phyloP scores from a whole-genome alignment of 1,139 yeast genomes.

The Entelexis sorbosivorans region DNA sequence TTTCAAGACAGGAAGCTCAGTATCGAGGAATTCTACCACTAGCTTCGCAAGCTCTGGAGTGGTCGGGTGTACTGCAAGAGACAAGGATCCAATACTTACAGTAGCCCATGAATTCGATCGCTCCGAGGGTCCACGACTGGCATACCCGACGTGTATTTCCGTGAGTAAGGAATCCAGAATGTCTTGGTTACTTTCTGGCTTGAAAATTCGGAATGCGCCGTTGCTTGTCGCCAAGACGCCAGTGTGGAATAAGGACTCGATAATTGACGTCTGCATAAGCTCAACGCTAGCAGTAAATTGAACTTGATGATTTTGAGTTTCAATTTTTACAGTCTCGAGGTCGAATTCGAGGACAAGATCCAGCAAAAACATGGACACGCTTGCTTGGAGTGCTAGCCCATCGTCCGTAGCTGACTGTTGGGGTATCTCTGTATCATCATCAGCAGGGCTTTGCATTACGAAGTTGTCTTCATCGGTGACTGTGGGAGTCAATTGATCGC shows the following conservation, averaged over 20 bases:
- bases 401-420: background rate
- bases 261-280: slow-evolving; percentile 3
- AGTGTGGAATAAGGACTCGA: slow-evolving; percentile 16
- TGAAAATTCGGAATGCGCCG: slow-evolving; percentile 18
- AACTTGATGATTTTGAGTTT: slow-evolving; percentile 22
- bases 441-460: background rate
- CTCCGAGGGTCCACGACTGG: slow-evolving; percentile 7
- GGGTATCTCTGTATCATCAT: background rate
- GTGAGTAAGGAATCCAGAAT: slow-evolving; percentile 21
- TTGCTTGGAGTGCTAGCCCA: slow-evolving; percentile 17
- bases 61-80: slow-evolving; percentile 17
- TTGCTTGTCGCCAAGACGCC: slow-evolving; percentile 16
- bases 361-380: slow-evolving; percentile 17
- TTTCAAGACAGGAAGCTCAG: slow-evolving; percentile 11
- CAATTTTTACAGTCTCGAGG: slow-evolving; percentile 17
- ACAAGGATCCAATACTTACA: slow-evolving; percentile 14
- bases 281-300: slow-evolving; percentile 19
- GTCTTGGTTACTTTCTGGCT: slow-evolving; percentile 11
- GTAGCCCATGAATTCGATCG: slow-evolving; percentile 13
- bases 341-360: slow-evolving; percentile 19
- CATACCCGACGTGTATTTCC: slow-evolving; percentile 20
- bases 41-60: slow-evolving; percentile 10
- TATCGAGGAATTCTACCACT: slow-evolving; percentile 13
- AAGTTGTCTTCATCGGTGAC: background rate
- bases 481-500: background rate